Base-by-base conservation (phyloP, 2,329 filamentous ascomycete genomes). In the Colletotrichum filicis region DNA sequence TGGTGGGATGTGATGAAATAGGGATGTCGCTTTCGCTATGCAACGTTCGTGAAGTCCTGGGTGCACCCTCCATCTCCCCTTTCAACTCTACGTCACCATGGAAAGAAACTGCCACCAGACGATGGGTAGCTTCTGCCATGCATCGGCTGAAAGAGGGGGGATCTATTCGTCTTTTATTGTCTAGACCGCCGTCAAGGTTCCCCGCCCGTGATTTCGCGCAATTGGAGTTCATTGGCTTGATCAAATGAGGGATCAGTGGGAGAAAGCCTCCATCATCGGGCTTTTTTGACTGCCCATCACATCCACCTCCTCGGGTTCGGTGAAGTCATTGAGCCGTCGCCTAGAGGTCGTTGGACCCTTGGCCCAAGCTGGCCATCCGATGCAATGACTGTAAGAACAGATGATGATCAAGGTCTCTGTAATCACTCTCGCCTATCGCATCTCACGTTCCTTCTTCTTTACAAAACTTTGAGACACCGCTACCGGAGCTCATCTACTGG, bases 121-220 rank as follows among this genome's bases (percentile, higher is more conserved):
- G 19, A 35, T 12, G 24, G 58, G 66, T 60, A 73, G 70, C 24
- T 35, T 65, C 26, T 22, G 55, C 32, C 24, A 46, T 53, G 66
- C 66, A 73, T 73, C 55, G 60, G 32, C 52, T 42, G 60, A 73
- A 65, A 69, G 59, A 69, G 66, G 66, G 66, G 55, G 60, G 19
- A 70, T 56, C 53, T 12, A 53, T 37, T 24, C 5, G 11, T 26
- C 37, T 46, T 26, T n/a, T 5, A 14, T 19, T 35, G 70, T 69
- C 59, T 46, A 60, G 55, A 65, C 55, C 46, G 14, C 2, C 12
- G 55, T 22, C 70, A 52, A 56, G 59, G 52, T 49, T 60, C 26
- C 26, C 26, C 19, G 22, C 59, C n/a, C 16, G 60, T 9, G 8
- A n/a, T 46, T 46, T 19, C 30, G 12, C 14, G 42, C 26, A 55